Evolutionary conservation across 768 basidiomycete genomes (phyloP).

Genomic region (Russula abietina): DNA sequence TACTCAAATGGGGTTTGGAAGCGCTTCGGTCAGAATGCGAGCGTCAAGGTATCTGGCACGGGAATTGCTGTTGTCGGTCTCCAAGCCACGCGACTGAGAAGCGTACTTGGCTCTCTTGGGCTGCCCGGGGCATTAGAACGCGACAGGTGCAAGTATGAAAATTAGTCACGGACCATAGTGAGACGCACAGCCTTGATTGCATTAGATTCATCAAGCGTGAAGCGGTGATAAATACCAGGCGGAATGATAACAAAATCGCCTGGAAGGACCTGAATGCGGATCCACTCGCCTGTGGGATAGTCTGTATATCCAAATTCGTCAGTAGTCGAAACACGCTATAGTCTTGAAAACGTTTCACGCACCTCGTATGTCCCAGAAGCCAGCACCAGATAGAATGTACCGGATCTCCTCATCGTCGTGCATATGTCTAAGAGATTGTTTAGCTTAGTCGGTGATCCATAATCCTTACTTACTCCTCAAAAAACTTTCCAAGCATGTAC

Average conservation of each 20-base stretch:
- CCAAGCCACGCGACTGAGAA: no score
- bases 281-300: conserved; percentile 65
- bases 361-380: conserved; percentile 91
- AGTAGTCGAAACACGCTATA: neutral
- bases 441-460: neutral
- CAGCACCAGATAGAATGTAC: conserved; percentile 77
- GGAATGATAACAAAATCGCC: conserved; percentile 87
- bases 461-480: conserved; percentile 53
- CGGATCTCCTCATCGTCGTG: conserved; percentile 97
- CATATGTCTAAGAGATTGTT: conserved; percentile 54
- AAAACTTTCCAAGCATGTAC: conserved; percentile 73
- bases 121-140: no score
- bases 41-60: no score
- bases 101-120: no score
- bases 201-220: conserved; percentile 80
- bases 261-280: conserved; percentile 65
- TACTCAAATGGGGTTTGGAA: no score
- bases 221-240: conserved; percentile 90
- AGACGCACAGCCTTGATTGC: conserved; percentile 71
- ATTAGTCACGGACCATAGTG: conserved; percentile 56
- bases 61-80: no score
- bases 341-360: conserved; percentile 24
- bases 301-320: conserved; percentile 39
- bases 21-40: no score
- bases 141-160: no score